These are phyloP conservation scores for Populus ilicifolia DNA, from an alignment of 345 rosid species.

Conservation along the genomic window DNA sequence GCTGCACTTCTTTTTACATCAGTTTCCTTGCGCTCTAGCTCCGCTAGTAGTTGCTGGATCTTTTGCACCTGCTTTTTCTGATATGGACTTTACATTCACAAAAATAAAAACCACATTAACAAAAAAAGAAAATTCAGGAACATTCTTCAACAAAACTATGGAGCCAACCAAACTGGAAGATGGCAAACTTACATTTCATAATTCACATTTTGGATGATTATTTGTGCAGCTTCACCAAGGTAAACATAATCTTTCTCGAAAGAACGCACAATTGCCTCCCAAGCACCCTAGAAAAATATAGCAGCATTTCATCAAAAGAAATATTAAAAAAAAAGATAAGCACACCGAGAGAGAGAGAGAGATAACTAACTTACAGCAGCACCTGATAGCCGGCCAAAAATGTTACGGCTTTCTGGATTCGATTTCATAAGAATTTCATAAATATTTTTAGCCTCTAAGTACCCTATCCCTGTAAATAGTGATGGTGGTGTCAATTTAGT, in stretches of 20 bases:
- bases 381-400: constrained; percentile 91
- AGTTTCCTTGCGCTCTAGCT: constrained; percentile 89
- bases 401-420: constrained; percentile 78
- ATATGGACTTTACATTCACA: constrained; percentile 55
- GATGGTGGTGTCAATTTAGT: background rate
- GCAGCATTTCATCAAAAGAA: background rate
- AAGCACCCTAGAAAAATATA: constrained; percentile 52
- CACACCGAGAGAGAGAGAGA: constrained; percentile 2
- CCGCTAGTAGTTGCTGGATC: constrained; percentile 79
- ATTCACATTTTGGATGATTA: constrained; percentile 82
- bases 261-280: constrained; percentile 81
- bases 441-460: constrained; percentile 73
- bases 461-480: constrained; percentile 58
- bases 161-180: background rate
- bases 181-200: constrained; percentile 75
- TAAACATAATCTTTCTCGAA: constrained; percentile 81
- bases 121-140: background rate
- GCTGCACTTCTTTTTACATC: constrained; percentile 83
- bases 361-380: constrained; percentile 61
- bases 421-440: constrained; percentile 69
- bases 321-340: background rate
- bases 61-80: constrained; percentile 96
- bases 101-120: constrained; percentile 12
- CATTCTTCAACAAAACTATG: constrained; percentile 8
- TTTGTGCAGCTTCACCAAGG: constrained; percentile 95